Base-by-base conservation (phyloP, 306 rosid species). In the Cicer chorassanicum region DNA sequence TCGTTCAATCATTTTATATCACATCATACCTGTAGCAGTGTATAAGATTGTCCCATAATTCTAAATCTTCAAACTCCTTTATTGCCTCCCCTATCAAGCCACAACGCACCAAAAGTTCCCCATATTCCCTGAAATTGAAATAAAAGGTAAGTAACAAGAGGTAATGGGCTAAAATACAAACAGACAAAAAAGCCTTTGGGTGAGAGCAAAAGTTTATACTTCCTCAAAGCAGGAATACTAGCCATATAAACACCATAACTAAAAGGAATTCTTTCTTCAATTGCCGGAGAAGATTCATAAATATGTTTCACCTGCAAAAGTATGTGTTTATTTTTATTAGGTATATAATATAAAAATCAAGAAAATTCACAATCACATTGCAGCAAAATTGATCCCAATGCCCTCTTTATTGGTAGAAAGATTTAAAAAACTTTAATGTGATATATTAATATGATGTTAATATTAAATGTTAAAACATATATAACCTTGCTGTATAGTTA, bases 11-110 rank as follows among this genome's bases (percentile, higher is more conserved):
- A 71, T 54, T 29, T 70, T 46, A 66, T 41, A 44, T 54, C 69
- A 48, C 71, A 73, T 64, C 87, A 72, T 86, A 94, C 98, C 91
- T 78, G 75, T 91, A 94, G 81, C 98, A 94, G 59, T 79, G 76
- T 72, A 94, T 94, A 50, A 94, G 90, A 77, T 86, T 94, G 85
- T 94, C 98, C 98, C 98, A 94, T 82, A 94, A 84, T 84, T 94
- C 98, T 80, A 94, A 85, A 80, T 94, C 95, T 87, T 94, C 96
- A 79, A 88, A 94, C 75, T 82, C 87, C 82, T 87, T 88, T 51
- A 88, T 69, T 64, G 98, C 98, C 79, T 94, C 98, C 48, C 98
- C 97, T 77, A 94, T 83, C 83, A 94, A 86, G 79, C 97, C 96
- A 72, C 94, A 94, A 70, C 97, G 79, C 72, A 91, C 93, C 65